Percentiles rank a stretch among this genome's conserved stretches.
Conservation (phyloP, 129 eudicot genomes). For the Saussurea involucrata region DNA sequence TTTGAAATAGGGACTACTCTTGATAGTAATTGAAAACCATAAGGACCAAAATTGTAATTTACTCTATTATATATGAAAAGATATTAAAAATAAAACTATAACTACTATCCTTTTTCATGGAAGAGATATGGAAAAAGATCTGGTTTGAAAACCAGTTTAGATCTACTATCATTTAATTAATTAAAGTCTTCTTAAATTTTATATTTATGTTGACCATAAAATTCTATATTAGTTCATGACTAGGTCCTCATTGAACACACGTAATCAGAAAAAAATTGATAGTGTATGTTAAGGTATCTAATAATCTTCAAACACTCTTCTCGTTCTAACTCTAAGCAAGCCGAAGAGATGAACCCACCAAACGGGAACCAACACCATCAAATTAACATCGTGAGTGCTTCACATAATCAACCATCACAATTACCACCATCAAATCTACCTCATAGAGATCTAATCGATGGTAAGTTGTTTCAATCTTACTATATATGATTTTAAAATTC, state of each 20-base stretch:
- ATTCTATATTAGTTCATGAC: background rate
- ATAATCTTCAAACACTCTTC: background rate
- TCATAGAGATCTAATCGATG: constrained; percentile 16
- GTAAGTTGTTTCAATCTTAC: background rate
- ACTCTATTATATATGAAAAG: too few relatives aligned
- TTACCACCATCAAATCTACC: constrained; percentile 9
- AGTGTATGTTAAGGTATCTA: background rate
- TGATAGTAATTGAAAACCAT: too few relatives aligned
- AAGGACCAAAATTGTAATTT: too few relatives aligned
- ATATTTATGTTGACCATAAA: background rate
- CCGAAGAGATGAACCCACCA: background rate
- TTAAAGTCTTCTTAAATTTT: background rate
- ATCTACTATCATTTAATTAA: background rate
- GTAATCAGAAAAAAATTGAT: background rate
- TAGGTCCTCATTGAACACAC: background rate
- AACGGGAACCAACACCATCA: background rate
- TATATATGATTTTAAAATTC: background rate
- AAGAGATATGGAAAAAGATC: background rate
- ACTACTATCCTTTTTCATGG: background rate
- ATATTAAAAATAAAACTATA: too few relatives aligned
- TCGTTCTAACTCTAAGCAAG: background rate
- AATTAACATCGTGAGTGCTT: background rate
- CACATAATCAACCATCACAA: constrained; percentile 3
- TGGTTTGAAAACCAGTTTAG: background rate
- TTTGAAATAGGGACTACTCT: too few relatives aligned